These are phyloP conservation scores for Trichoderma lentiforme DNA, from an alignment of 2,329 filamentous ascomycete genomes.

Conservation along the genomic window DNA sequence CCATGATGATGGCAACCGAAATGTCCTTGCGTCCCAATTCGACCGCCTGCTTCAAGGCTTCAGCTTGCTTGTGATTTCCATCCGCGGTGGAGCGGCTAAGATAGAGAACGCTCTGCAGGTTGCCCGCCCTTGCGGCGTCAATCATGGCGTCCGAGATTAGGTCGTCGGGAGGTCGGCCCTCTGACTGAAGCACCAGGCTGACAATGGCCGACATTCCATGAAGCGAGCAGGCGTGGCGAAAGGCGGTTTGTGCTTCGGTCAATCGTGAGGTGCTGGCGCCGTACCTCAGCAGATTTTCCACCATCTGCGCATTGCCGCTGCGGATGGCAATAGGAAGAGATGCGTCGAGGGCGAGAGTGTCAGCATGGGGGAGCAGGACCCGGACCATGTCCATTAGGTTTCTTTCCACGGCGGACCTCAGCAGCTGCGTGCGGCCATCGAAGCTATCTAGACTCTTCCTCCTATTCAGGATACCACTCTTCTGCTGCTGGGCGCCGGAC, in stretches of 20 bases:
- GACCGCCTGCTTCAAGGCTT: conserved; percentile 51
- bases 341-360: conserved; percentile 47
- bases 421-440: conserved; percentile 47
- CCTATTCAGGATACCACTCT: conserved; percentile 45
- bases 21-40: conserved; percentile 50
- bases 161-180: conserved; percentile 42
- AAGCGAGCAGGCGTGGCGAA: conserved; percentile 48
- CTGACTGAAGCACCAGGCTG: conserved; percentile 47
- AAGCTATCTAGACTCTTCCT: conserved; percentile 49
- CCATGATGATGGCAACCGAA: conserved; percentile 52
- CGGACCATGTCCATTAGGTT: conserved; percentile 52
- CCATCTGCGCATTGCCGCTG: conserved; percentile 40
- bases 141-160: conserved; percentile 50
- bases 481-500: conserved; percentile 47
- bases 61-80: conserved; percentile 48
- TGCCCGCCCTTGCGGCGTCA: conserved; percentile 49
- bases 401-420: conserved; percentile 50
- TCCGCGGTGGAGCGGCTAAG: conserved; percentile 53
- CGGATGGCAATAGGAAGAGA: conserved; percentile 49
- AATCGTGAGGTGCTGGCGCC: conserved; percentile 49
- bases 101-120: conserved; percentile 47
- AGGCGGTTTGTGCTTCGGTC: conserved; percentile 50
- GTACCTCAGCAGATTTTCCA: conserved; percentile 48
- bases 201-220: conserved; percentile 47
- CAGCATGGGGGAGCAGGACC: conserved; percentile 52